phyloP scores from a whole-genome alignment of 352 stramenopile species.

The Phytophthora agathidicida region DNA sequence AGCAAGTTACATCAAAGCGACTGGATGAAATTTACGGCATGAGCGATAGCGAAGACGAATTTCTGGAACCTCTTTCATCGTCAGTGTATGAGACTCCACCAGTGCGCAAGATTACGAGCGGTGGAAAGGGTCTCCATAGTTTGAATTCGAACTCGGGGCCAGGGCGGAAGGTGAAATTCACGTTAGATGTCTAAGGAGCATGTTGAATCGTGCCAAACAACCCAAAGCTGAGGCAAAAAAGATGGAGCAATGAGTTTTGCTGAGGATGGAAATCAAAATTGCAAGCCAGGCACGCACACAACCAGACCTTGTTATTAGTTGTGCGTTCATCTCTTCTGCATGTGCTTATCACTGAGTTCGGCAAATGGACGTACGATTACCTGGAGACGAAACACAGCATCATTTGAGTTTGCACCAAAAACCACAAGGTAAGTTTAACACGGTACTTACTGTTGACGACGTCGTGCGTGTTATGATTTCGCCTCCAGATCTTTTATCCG shows the following conservation, averaged over 20 bases:
- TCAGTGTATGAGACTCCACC: conserved; percentile 53
- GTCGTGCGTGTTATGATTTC: conserved; percentile 55
- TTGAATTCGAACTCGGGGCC: conserved; percentile 27
- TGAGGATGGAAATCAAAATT: background rate
- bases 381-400: conserved; percentile 14
- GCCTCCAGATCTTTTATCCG: conserved; percentile 36
- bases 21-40: conserved; percentile 85
- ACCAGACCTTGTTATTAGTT: too few relatives aligned
- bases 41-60: conserved; percentile 87
- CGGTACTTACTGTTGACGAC: conserved; percentile 44
- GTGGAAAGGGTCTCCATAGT: conserved; percentile 25
- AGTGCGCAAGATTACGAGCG: conserved; percentile 39
- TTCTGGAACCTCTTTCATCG: conserved; percentile 64
- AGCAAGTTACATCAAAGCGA: conserved; percentile 55
- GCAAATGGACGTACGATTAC: conserved; percentile 66
- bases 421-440: background rate
- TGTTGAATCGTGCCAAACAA: background rate
- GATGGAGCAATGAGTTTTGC: background rate
- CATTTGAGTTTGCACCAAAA: background rate
- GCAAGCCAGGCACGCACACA: conserved; percentile 5
- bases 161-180: conserved; percentile 67
- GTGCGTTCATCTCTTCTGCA: conserved; percentile 20
- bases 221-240: background rate
- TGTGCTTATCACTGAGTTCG: conserved; percentile 35
- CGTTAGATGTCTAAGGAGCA: conserved; percentile 46